These are phyloP conservation scores for Phytophthora uliginosa DNA, from an alignment of 352 stramenopile genomes.

Conservation along the genomic window DNA sequence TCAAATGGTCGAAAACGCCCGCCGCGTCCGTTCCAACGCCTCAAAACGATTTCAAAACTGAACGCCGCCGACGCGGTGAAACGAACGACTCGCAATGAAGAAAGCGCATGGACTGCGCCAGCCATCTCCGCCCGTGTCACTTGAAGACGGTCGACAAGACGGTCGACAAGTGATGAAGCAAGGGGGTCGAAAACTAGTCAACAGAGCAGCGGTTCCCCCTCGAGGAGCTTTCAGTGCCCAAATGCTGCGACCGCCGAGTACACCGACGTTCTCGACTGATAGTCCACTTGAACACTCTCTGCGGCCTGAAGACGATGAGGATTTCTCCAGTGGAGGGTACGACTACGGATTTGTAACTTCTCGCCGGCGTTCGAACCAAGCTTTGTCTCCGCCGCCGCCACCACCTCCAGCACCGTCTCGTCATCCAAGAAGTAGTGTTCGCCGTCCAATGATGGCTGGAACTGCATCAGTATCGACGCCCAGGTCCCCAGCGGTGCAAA, in stretches of 20 bases:
- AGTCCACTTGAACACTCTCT: constrained; percentile 2
- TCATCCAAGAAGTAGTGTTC: constrained; percentile 4
- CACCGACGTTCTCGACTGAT: constrained; percentile 23
- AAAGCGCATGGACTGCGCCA: constrained; percentile 25
- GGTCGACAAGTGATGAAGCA: constrained; percentile 10
- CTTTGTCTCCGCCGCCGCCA: constrained; percentile 29
- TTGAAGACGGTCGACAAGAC: background rate
- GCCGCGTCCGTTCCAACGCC: constrained; percentile 26
- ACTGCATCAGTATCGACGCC: background rate
- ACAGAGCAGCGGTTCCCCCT: constrained; percentile 25
- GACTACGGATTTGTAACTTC: constrained; percentile 24
- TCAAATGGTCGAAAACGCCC: constrained; percentile 26
- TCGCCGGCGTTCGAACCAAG: constrained; percentile 21
- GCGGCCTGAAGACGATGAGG: constrained; percentile 13
- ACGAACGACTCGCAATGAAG: constrained; percentile 27
- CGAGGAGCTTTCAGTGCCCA: constrained; percentile 53
- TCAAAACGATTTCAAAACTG: constrained; percentile 3
- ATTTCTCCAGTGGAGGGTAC: constrained; percentile 9
- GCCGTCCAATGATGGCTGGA: constrained; percentile 4
- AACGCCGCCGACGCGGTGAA: constrained; percentile 8
- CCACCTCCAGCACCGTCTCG: constrained; percentile 19
- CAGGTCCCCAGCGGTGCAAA: constrained; percentile 2
- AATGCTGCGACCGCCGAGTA: constrained; percentile 37
- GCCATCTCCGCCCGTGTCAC: constrained; percentile 14
- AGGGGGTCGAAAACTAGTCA: background rate